Evolutionary conservation across 352 stramenopile genomes (phyloP).

Genomic region (Aphanomyces astaci): DNA sequence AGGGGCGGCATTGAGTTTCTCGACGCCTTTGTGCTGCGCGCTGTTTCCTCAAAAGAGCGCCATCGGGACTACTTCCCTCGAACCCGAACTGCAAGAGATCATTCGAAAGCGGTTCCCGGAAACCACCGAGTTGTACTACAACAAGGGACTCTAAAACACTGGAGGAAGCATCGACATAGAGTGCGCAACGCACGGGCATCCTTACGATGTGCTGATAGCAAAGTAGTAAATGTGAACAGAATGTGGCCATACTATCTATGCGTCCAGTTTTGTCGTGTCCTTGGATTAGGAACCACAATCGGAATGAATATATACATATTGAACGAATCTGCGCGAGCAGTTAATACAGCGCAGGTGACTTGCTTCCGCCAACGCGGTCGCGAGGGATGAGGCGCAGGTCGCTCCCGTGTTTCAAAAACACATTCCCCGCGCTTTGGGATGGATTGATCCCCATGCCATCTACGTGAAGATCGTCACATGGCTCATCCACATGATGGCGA

Average conservation of each 20-base stretch:
- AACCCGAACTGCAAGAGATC: slow-evolving; percentile 54
- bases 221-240: no score
- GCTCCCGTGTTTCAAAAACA: slow-evolving; percentile 79
- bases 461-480: slow-evolving; percentile 24
- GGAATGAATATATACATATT: no score
- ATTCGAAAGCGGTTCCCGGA: slow-evolving; percentile 37
- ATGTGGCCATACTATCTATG: no score
- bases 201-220: no score
- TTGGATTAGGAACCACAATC: no score
- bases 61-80: slow-evolving; percentile 44
- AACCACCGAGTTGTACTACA: slow-evolving; percentile 58
- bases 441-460: slow-evolving; percentile 83
- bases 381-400: slow-evolving; percentile 78
- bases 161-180: no score
- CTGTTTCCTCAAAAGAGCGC: slow-evolving; percentile 76
- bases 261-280: no score
- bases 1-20: slow-evolving; percentile 54
- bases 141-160: slow-evolving; percentile 59
- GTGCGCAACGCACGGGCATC: no score
- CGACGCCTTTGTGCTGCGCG: slow-evolving; percentile 70
- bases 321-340: no score
- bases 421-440: slow-evolving; percentile 69
- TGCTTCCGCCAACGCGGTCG: slow-evolving; percentile 58
- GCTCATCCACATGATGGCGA: no score
- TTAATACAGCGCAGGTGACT: no score